phyloP scores from a whole-genome alignment of 139 green algal species.

The Chlamydomonas applanata region DNA sequence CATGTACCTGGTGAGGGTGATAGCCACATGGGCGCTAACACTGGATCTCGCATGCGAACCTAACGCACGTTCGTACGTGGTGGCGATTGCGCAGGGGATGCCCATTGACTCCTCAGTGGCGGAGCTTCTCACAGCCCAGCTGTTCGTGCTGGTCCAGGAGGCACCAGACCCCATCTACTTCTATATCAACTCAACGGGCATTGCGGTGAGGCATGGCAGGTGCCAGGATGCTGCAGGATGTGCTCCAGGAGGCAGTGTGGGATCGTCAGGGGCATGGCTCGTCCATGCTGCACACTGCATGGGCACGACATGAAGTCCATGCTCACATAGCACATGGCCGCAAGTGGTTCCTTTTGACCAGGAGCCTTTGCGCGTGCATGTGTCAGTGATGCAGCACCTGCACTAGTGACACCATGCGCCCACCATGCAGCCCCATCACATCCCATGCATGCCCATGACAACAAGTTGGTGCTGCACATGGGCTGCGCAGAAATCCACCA shows the following conservation, averaged over 20 bases:
- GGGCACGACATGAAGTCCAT: no score
- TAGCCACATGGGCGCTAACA: background rate
- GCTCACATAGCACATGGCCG: no score
- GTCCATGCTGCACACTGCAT: no score
- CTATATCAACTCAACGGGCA: slow-evolving; percentile 99
- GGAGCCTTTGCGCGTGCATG: no score
- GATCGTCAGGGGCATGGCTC: no score
- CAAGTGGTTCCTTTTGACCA: no score
- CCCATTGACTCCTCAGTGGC: slow-evolving; percentile 58
- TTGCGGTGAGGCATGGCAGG: slow-evolving; percentile 54
- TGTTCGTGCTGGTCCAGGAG: slow-evolving; percentile 60
- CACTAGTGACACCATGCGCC: no score
- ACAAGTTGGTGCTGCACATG: background rate
- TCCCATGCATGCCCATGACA: background rate
- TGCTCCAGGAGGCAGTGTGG: no score
- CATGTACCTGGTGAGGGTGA: slow-evolving; percentile 87
- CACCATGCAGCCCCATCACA: no score
- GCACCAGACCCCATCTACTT: slow-evolving; percentile 90
- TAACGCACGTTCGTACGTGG: background rate
- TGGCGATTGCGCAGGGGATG: slow-evolving; percentile 43
- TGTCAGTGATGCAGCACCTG: no score
- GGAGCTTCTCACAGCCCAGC: slow-evolving; percentile 57
- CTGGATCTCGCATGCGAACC: background rate
- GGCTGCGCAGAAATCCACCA: slow-evolving; percentile 82
- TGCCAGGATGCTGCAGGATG: no score